These are phyloP conservation scores for Podospora tetraspora DNA, from an alignment of 495 filamentous ascomycete species.

Conservation along the genomic window DNA sequence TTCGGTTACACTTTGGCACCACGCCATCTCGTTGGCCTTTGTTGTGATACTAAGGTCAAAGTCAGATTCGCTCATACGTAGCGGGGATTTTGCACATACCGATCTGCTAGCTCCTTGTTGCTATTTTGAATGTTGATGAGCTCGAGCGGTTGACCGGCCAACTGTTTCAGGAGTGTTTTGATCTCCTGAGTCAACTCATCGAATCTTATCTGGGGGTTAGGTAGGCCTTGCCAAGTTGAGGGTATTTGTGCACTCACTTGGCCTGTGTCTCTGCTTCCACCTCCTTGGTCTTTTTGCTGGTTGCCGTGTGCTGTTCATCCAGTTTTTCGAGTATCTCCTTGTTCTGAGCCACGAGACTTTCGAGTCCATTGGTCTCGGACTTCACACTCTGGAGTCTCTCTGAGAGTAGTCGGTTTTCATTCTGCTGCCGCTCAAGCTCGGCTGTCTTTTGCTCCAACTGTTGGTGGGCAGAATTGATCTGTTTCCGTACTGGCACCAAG, in stretches of 20 bases:
- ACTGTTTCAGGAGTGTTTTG: not conserved
- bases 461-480: constrained; percentile 22
- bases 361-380: constrained; percentile 19
- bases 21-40: not conserved
- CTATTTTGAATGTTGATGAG: not conserved
- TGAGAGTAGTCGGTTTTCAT: constrained; percentile 21
- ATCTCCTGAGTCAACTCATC: not conserved
- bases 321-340: constrained; percentile 29
- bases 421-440: constrained; percentile 27
- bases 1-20: not conserved
- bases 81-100: not conserved
- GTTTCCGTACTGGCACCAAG: not conserved
- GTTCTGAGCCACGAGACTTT: constrained; percentile 26
- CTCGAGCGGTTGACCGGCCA: not conserved
- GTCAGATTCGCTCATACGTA: not conserved
- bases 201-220: constrained; percentile 9
- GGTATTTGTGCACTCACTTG: not conserved
- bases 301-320: constrained; percentile 17
- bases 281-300: not conserved
- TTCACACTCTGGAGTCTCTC: constrained; percentile 23
- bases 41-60: not conserved
- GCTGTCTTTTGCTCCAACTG: constrained; percentile 27
- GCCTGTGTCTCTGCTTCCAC: not conserved
- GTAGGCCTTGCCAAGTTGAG: not conserved
- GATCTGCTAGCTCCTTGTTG: not conserved